Conservation (phyloP, 768 basidiomycete genomes). For the Leccinum ochraceum region DNA sequence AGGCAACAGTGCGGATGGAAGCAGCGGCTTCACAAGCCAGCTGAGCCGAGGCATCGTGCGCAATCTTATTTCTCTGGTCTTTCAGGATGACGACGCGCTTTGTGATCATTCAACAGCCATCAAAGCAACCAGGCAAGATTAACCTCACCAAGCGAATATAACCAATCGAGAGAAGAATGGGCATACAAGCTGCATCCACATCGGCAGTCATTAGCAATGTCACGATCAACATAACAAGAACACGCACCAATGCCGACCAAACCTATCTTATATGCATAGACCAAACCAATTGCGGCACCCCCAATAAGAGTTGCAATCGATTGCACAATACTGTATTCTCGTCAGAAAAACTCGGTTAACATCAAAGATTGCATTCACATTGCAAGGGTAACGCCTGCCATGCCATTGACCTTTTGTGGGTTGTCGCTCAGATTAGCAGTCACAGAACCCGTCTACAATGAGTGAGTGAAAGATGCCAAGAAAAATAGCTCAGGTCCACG, state of each 20-base stretch:
- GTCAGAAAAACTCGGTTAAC: no score
- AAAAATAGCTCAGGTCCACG: no score
- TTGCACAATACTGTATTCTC: no score
- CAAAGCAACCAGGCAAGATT: not conserved
- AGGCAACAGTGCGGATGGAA: conserved; percentile 88
- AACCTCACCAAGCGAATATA: conserved; percentile 75
- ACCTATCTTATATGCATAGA: conserved; percentile 30
- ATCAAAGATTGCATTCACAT: no score
- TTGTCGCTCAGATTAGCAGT: no score
- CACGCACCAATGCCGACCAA: conserved; percentile 66
- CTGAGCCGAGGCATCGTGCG: conserved; percentile 82
- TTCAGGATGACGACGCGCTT: conserved; percentile 86
- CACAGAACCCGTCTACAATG: no score
- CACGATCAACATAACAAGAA: not conserved
- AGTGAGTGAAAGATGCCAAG: no score
- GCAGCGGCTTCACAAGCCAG: conserved; percentile 90
- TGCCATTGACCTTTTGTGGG: no score
- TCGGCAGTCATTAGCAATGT: not conserved
- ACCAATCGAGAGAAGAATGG: conserved; percentile 67
- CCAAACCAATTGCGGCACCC: no score
- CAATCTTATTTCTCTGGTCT: conserved; percentile 76
- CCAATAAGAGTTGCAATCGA: no score
- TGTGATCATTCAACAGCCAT: conserved; percentile 6
- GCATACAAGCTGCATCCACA: conserved; percentile 53
- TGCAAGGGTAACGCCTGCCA: no score